A percentile compares a stretch with the other conserved stretches of the same genome.
phyloP scores from a whole-genome alignment of 2,329 filamentous ascomycete genomes.

The Alternaria metachromatica region DNA sequence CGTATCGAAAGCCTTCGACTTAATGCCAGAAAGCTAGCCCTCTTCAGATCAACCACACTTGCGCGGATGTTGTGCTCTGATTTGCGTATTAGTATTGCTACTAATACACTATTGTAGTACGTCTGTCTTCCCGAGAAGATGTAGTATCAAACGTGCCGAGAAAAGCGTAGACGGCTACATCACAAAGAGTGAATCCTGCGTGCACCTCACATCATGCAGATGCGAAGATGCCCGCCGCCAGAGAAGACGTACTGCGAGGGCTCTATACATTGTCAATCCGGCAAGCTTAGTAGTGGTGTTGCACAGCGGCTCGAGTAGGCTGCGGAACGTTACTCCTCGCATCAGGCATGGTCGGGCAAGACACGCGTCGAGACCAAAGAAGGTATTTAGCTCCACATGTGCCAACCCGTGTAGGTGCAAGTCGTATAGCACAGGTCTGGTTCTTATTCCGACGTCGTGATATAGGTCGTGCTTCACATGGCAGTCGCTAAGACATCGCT shows the following conservation, averaged over 20 bases:
- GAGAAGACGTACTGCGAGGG: not conserved
- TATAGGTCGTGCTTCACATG: not conserved
- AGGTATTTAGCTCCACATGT: not conserved
- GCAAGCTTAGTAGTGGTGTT: not conserved
- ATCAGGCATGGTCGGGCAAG: not conserved
- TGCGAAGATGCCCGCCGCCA: not conserved
- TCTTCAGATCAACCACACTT: not conserved
- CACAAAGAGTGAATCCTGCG: not conserved
- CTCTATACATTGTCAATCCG: not conserved
- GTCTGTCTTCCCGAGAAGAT: not conserved
- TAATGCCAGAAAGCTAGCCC: not conserved
- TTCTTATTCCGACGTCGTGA: slow-evolving; percentile 1
- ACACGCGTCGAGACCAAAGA: not conserved
- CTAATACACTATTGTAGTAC: not conserved
- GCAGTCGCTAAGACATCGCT: not conserved
- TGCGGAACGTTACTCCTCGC: not conserved
- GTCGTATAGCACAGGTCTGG: not conserved
- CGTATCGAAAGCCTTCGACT: not conserved
- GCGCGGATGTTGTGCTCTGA: not conserved
- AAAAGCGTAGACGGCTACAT: not conserved
- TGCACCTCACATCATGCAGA: not conserved
- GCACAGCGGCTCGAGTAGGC: not conserved
- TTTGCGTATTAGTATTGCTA: not conserved
- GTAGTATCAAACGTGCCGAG: not conserved
- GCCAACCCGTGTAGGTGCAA: not conserved